These are phyloP conservation scores for Pyrenochaeta sp. DNA, from an alignment of 2,329 filamentous ascomycete species.

Conservation along the genomic window DNA sequence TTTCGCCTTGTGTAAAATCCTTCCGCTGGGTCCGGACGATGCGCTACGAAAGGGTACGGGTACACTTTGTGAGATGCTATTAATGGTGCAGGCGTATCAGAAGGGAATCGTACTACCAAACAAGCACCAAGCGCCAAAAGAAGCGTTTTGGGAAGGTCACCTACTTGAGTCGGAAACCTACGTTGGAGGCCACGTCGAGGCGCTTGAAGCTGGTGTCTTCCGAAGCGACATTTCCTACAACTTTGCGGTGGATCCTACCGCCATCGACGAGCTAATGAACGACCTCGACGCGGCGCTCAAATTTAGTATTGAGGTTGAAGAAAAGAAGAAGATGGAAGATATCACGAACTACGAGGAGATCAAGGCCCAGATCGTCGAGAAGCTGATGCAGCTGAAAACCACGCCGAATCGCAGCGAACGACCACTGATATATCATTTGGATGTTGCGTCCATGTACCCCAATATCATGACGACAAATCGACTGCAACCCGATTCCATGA, in stretches of 20 bases:
- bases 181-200: conserved; percentile 97
- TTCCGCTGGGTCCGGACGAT: conserved; percentile 92
- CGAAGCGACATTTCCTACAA: conserved; percentile 94
- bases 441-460: conserved; percentile 99
- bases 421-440: conserved; percentile 95
- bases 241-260: conserved; percentile 86
- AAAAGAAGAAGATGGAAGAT: conserved; percentile 62
- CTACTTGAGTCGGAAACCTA: conserved; percentile 97
- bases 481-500: conserved; percentile 98
- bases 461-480: conserved; percentile 99
- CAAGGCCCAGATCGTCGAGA: conserved; percentile 79
- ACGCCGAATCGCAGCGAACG: conserved; percentile 85
- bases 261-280: conserved; percentile 84
- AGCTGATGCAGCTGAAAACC: conserved; percentile 75
- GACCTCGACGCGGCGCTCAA: conserved; percentile 89
- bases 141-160: conserved; percentile 97
- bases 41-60: conserved; percentile 94
- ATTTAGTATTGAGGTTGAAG: conserved; percentile 72
- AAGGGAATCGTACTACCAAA: conserved; percentile 93
- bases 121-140: conserved; percentile 89
- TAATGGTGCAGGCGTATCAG: conserved; percentile 98
- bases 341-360: conserved; percentile 66
- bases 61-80: conserved; percentile 98
- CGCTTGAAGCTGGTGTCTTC: conserved; percentile 98
- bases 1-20: conserved; percentile 96